These are phyloP conservation scores for Stentor roeselii DNA, from an alignment of 73 alveolate genomes.

Conservation along the genomic window DNA sequence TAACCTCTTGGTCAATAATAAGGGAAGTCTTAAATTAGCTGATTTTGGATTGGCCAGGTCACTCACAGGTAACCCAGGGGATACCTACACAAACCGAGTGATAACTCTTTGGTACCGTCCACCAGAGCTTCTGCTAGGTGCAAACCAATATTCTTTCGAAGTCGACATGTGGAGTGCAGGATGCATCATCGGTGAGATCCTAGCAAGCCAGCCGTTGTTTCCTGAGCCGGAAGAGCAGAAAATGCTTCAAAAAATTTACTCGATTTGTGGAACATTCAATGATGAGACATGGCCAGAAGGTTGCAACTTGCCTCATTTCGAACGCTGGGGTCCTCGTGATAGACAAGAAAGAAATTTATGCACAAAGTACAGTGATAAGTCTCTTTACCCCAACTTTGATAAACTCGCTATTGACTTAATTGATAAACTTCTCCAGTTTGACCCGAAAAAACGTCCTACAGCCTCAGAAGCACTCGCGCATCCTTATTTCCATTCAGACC, in stretches of 20 bases:
- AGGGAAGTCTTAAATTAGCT: constrained; percentile 82
- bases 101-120: constrained; percentile 96
- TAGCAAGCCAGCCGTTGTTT: constrained; percentile 42
- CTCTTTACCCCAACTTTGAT: constrained; percentile 50
- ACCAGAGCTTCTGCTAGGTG: constrained; percentile 87
- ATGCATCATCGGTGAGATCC: constrained; percentile 46
- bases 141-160: constrained; percentile 68
- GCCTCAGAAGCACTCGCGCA: constrained; percentile 89
- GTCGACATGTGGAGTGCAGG: constrained; percentile 61
- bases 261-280: constrained; percentile 90
- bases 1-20: constrained; percentile 61
- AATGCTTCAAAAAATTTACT: constrained; percentile 80
- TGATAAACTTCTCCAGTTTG: constrained; percentile 70
- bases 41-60: constrained; percentile 86
- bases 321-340: constrained; percentile 68
- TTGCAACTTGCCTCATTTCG: constrained; percentile 56
- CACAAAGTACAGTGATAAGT: constrained; percentile 57
- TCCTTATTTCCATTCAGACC: constrained; percentile 77
- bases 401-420: constrained; percentile 71
- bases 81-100: constrained; percentile 74
- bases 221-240: constrained; percentile 65
- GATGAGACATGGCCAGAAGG: constrained; percentile 93
- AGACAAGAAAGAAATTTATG: constrained; percentile 61
- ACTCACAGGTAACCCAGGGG: constrained; percentile 39
- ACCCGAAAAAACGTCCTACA: constrained; percentile 88